Conservation (phyloP, 2,329 filamentous ascomycete genomes). For the Podosphaera xanthii region DNA sequence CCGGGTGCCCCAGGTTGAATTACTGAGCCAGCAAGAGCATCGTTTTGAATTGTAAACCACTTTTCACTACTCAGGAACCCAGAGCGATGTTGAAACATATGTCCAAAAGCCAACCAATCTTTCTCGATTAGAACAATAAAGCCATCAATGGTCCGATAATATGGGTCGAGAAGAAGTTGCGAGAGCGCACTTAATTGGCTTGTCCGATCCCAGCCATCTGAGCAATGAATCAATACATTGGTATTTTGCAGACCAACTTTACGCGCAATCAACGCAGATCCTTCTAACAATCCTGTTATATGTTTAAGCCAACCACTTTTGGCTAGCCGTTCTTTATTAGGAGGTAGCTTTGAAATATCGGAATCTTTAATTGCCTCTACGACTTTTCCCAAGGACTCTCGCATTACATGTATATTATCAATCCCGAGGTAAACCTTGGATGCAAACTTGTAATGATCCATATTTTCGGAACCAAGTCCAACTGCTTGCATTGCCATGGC, state of each 20-base stretch:
- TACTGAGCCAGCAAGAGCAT: conserved; percentile 41
- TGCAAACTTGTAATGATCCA: conserved; percentile 88
- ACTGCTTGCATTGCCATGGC: conserved; percentile 85
- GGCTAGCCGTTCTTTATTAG: conserved; percentile 56
- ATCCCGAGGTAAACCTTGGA: conserved; percentile 86
- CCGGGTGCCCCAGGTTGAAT: conserved; percentile 35
- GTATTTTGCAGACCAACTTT: conserved; percentile 84
- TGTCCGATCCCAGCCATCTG: conserved; percentile 94
- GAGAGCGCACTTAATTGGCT: conserved; percentile 80
- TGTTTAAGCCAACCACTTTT: conserved; percentile 86
- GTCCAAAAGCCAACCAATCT: conserved; percentile 92
- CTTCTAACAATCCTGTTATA: conserved; percentile 63
- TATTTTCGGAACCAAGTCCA: conserved; percentile 86
- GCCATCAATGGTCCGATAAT: conserved; percentile 80
- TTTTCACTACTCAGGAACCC: conserved; percentile 77
- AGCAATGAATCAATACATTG: conserved; percentile 91
- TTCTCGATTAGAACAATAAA: conserved; percentile 92
- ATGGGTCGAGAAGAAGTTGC: conserved; percentile 85
- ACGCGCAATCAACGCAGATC: conserved; percentile 60
- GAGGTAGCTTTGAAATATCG: conserved; percentile 62
- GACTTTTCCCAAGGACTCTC: conserved; percentile 68
- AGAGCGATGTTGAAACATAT: conserved; percentile 89
- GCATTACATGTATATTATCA: conserved; percentile 97
- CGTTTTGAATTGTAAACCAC: conserved; percentile 78
- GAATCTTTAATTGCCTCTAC: conserved; percentile 81